A percentile compares a stretch with the other conserved stretches of the same genome.
These are phyloP conservation scores for Conticribra weissflogii DNA, from an alignment of 108 stramenopile species.

Conservation along the genomic window DNA sequence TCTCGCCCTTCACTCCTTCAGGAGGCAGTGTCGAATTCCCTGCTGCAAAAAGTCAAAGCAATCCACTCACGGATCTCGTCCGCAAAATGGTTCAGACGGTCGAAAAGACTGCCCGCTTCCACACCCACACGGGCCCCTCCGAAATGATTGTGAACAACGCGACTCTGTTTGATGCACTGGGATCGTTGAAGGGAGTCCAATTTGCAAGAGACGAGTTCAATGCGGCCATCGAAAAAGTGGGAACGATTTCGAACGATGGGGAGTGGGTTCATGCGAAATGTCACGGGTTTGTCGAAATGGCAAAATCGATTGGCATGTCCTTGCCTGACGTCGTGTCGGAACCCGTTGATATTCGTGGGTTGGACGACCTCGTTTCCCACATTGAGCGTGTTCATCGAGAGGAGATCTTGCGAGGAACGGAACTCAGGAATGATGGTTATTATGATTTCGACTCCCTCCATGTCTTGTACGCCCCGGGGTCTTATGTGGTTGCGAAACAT, in stretches of 20 bases:
- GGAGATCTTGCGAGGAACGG: constrained; percentile 22
- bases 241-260: background rate
- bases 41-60: constrained; percentile 5
- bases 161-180: constrained; percentile 64
- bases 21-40: constrained; percentile 24
- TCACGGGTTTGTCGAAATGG: constrained; percentile 54
- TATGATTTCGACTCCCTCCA: constrained; percentile 71
- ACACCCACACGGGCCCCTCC: background rate
- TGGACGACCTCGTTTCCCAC: constrained; percentile 57
- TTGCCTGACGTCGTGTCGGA: constrained; percentile 13
- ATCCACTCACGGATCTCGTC: constrained; percentile 43
- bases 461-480: constrained; percentile 44
- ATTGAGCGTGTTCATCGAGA: constrained; percentile 38
- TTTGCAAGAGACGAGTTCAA: constrained; percentile 62
- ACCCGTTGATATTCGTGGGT: constrained; percentile 52
- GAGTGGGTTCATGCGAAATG: constrained; percentile 51
- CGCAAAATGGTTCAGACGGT: constrained; percentile 67
- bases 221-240: constrained; percentile 29
- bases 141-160: constrained; percentile 43
- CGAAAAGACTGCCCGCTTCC: constrained; percentile 36
- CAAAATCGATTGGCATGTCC: constrained; percentile 46
- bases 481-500: constrained; percentile 59
- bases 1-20: constrained; percentile 1
- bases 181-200: constrained; percentile 62
- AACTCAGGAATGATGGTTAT: constrained; percentile 41